Evolutionary conservation across 495 filamentous ascomycete species (phyloP).

Genomic region (Podospora pseudocomata): DNA sequence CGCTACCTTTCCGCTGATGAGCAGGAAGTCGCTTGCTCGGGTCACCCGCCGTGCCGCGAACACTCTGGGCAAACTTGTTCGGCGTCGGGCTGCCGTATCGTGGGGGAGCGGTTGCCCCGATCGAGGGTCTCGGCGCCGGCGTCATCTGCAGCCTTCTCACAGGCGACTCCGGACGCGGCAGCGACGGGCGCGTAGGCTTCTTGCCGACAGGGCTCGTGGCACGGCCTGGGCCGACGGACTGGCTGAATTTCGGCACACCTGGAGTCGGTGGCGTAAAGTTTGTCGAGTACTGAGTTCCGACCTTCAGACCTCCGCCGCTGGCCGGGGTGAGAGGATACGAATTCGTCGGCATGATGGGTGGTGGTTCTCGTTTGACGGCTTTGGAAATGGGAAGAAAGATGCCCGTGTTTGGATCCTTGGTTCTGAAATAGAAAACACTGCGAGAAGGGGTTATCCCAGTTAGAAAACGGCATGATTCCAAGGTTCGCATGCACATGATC

Average conservation of each 20-base stretch:
- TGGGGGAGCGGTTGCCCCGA: conserved; percentile 47
- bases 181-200: conserved; percentile 62
- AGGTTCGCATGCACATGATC: neutral
- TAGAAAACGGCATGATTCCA: conserved; percentile 4
- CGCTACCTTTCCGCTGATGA: conserved; percentile 46
- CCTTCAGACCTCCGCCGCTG: conserved; percentile 49
- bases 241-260: conserved; percentile 67
- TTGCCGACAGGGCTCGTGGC: conserved; percentile 67
- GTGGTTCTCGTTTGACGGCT: conserved; percentile 65
- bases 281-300: conserved; percentile 47
- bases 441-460: conserved; percentile 11
- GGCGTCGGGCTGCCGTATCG: conserved; percentile 65
- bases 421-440: conserved; percentile 80
- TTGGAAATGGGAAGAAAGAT: conserved; percentile 94
- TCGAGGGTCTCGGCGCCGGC: conserved; percentile 52
- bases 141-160: conserved; percentile 59
- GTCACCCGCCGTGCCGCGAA: conserved; percentile 55
- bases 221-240: conserved; percentile 78
- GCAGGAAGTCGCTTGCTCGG: conserved; percentile 49
- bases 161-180: conserved; percentile 84
- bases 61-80: conserved; percentile 61
- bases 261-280: conserved; percentile 64
- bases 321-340: conserved; percentile 66
- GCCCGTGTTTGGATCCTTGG: conserved; percentile 71
- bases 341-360: conserved; percentile 49